phyloP scores from a whole-genome alignment of 2,329 filamentous ascomycete species.

The Pseudogymnoascus destructans region DNA sequence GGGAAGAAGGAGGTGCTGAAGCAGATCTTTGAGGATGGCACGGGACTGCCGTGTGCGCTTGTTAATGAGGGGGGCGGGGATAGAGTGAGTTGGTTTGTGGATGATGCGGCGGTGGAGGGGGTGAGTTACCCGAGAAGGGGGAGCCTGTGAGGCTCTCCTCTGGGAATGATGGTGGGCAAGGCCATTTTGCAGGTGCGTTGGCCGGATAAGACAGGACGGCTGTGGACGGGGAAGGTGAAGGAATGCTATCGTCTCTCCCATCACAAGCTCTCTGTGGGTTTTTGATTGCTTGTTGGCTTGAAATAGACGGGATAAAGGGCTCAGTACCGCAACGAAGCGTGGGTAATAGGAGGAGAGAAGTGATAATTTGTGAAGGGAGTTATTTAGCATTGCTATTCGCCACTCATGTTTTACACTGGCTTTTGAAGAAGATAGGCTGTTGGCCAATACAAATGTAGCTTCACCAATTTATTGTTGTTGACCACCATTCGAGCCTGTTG shows the following conservation, averaged over 20 bases:
- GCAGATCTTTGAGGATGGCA: conserved; percentile 75
- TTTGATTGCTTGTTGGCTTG: conserved; percentile 3
- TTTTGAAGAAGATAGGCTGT: neutral
- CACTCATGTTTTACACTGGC: neutral
- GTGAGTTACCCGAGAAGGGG: conserved; percentile 70
- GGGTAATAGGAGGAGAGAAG: neutral
- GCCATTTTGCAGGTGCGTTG: neutral
- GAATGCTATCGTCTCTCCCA: neutral
- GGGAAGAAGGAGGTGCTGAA: conserved; percentile 88
- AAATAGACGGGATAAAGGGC: neutral
- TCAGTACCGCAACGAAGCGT: neutral
- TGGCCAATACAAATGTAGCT: neutral
- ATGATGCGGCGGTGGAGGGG: conserved; percentile 71
- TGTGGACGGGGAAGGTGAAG: neutral
- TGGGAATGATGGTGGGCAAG: neutral
- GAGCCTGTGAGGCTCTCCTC: conserved; percentile 34
- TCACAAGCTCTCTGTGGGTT: neutral
- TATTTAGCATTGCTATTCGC: neutral
- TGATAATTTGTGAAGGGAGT: neutral
- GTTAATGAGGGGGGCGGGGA: conserved; percentile 78
- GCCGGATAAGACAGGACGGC: neutral
- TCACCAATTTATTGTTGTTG: neutral
- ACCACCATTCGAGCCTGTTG: neutral
- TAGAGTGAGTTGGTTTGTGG: conserved; percentile 90
- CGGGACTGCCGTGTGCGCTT: conserved; percentile 67